Evolutionary conservation across 129 eudicot genomes (phyloP), one percentile per base, ranked within the genome.

Genomic region (Artemisia argyi): DNA sequence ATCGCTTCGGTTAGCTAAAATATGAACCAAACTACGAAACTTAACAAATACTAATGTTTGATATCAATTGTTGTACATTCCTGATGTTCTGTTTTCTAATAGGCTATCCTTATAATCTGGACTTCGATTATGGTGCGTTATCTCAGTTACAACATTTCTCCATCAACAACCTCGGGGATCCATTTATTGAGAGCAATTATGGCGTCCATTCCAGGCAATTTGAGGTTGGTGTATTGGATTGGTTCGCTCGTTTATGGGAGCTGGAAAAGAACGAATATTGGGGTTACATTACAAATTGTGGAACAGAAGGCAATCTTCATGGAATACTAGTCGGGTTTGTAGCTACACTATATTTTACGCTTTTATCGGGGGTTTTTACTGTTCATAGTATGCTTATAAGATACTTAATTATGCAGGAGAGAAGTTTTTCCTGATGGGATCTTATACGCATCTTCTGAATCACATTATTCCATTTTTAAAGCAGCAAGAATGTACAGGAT

Each of bases 221-320:
- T 86, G 98, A 94, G 87, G 96, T 94, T 65, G 98, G 98, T 46
- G 98, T 94, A 46, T 77, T 94, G 68, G 98, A 94, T 72, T 94
- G 98, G 98, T 94, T 94, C 73, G 98, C 98, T 24, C 96, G 96
- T 55, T 71, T 94, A 52, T 94, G 98, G 98, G 98, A 94, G 50
- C 73, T 94, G 42, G 97, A 94, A 80, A 90, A 85, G 73, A 69
- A 82, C 66, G 88, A 88, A 68, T 94, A 94, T 68, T 94, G 98
- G 98, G 98, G 98, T 74, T 94, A 94, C 82, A 94, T 94, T 54
- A 94, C 98, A 44, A 94, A 94, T 73, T 94, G 98, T 78, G 98
- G 98, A 11, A 94, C 98, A 12, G 97, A 94, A 83, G 98, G 98
- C 58, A 94, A 94, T 82, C 98, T 94, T 86, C 98, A 94, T 39